Percentiles rank a stretch among this genome's conserved stretches.
Evolutionary conservation across 768 basidiomycete species (phyloP).

Genomic region (Hypholoma sublateritium): DNA sequence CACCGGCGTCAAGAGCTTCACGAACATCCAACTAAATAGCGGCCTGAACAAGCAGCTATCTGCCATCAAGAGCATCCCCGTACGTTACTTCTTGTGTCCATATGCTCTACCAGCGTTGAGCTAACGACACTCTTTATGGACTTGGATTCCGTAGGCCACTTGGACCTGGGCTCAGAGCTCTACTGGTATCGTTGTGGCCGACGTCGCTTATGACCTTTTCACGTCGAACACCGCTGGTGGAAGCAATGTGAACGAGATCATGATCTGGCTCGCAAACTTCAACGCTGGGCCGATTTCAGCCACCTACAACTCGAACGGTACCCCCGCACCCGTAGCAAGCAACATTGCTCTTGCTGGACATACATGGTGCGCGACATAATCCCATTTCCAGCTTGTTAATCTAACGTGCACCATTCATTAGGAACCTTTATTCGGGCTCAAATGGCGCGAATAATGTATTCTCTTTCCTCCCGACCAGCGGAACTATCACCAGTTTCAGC

Average conservation of each 20-base stretch:
- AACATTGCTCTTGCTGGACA: conserved; percentile 47
- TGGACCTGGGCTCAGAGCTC: conserved; percentile 58
- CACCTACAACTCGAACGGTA: conserved; percentile 43
- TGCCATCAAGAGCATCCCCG: conserved; percentile 54
- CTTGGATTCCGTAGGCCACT: conserved; percentile 32
- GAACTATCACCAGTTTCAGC: conserved; percentile 46
- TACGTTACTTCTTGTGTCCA: conserved; percentile 30
- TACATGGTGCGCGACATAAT: conserved; percentile 38
- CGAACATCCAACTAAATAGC: conserved; percentile 51
- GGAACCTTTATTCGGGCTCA: conserved; percentile 54
- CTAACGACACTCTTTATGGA: not conserved
- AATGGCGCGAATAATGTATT: conserved; percentile 55
- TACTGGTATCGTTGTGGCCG: conserved; percentile 43
- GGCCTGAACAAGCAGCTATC: conserved; percentile 54
- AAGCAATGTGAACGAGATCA: conserved; percentile 48
- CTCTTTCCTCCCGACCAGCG: conserved; percentile 43
- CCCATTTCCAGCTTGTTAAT: not conserved
- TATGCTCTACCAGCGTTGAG: not conserved
- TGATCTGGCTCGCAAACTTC: conserved; percentile 66
- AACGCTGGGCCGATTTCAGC: conserved; percentile 59
- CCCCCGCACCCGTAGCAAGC: conserved; percentile 44
- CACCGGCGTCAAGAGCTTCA: conserved; percentile 57
- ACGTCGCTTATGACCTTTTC: conserved; percentile 67
- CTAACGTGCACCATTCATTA: conserved; percentile 14
- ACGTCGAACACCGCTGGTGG: conserved; percentile 53